Percentiles rank a stretch among this genome's conserved stretches.
Evolutionary conservation across 2,329 filamentous ascomycete species (phyloP).

Genomic region (Paecilomyces sp.): DNA sequence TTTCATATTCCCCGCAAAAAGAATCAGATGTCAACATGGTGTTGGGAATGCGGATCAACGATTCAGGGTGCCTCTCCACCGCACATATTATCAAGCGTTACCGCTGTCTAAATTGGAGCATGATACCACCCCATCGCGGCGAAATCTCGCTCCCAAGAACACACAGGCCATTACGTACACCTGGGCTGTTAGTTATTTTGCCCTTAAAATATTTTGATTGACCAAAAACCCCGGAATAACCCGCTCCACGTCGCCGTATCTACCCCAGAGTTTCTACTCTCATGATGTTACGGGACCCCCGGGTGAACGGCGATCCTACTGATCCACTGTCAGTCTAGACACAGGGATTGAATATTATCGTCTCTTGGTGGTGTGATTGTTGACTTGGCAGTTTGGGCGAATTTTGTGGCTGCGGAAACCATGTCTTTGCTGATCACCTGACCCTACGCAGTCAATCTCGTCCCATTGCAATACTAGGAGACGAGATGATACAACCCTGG

Average conservation of each 20-base stretch:
- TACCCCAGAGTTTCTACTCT: background rate
- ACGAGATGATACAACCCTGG: background rate
- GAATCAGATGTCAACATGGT: too few relatives aligned
- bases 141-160: background rate
- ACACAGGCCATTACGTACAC: background rate
- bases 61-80: background rate
- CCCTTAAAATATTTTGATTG: background rate
- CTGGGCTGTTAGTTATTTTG: background rate
- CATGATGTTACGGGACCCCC: background rate
- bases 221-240: background rate
- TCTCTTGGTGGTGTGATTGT: background rate
- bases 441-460: background rate
- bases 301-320: background rate
- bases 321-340: background rate
- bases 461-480: background rate
- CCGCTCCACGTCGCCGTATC: background rate
- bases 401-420: background rate
- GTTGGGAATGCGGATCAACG: too few relatives aligned
- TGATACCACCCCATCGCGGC: background rate
- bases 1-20: background rate
- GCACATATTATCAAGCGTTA: background rate
- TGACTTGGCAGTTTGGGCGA: background rate
- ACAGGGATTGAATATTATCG: background rate
- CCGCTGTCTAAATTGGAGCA: background rate
- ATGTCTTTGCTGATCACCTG: background rate